These are phyloP conservation scores for Chytriomyces confervae DNA, from an alignment of 192 early-diverging fungal species.

Conservation along the genomic window DNA sequence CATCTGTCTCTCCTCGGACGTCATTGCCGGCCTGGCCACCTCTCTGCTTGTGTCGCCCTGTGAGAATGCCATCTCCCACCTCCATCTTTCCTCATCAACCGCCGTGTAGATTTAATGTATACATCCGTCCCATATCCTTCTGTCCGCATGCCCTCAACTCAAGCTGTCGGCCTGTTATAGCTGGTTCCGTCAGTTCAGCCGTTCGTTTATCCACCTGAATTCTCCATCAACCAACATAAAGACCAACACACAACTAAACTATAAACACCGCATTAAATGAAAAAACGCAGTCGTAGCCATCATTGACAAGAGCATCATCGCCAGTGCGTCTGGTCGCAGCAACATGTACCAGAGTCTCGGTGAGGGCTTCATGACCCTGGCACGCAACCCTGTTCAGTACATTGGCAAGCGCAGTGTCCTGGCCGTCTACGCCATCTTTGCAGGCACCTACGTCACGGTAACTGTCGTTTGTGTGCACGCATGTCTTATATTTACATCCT, in stretches of 20 bases:
- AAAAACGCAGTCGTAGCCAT: conserved; percentile 45
- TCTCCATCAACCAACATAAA: neutral
- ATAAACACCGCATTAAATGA: neutral
- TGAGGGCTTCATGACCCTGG: conserved; percentile 25
- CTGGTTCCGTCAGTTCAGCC: too few species aligned
- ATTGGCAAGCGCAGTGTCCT: conserved; percentile 43
- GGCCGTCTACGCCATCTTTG: conserved; percentile 45
- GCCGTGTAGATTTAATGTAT: neutral
- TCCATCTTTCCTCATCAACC: neutral
- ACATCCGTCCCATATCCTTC: too few species aligned
- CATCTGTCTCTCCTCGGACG: neutral
- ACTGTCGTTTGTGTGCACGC: neutral
- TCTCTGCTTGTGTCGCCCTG: conserved; percentile 15
- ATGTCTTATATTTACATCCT: neutral
- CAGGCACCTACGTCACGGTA: conserved; percentile 45
- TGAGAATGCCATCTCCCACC: neutral
- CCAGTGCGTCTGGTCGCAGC: conserved; percentile 46
- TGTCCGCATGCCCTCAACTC: too few species aligned
- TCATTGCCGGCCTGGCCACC: conserved; percentile 20
- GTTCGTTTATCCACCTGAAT: neutral
- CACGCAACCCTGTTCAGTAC: conserved; percentile 36
- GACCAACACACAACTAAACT: neutral
- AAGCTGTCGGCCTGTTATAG: too few species aligned
- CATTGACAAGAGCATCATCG: conserved; percentile 54
- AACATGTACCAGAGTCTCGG: conserved; percentile 29